Percentiles rank a stretch among this genome's conserved stretches.
These are phyloP conservation scores for Populus hybrid DNA, from an alignment of 441 rosid species.

Conservation along the genomic window DNA sequence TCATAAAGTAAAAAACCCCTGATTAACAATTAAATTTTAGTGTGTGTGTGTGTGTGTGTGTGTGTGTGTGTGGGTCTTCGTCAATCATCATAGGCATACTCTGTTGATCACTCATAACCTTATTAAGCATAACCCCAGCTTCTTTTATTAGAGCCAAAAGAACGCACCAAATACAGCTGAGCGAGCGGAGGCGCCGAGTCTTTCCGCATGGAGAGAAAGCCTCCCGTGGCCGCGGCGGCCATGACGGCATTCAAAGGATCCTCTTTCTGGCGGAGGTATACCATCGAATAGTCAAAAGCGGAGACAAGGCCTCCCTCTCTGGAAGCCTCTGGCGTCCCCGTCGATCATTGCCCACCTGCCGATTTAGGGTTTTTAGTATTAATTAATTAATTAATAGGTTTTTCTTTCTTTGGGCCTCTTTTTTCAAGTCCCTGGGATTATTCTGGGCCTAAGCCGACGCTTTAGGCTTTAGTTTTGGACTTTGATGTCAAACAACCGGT, in stretches of 20 bases:
- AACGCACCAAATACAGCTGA: slow-evolving; percentile 52
- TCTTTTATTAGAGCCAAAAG: slow-evolving; percentile 70
- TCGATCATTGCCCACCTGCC: slow-evolving; percentile 6
- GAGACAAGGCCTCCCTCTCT: slow-evolving; percentile 83
- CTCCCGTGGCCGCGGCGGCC: slow-evolving; percentile 85
- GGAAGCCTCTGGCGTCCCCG: slow-evolving; percentile 62
- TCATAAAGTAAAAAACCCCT: background rate
- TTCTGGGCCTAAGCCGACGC: too few relatives aligned
- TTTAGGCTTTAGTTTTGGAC: too few relatives aligned
- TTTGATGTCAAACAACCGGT: too few relatives aligned
- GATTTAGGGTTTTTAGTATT: too few relatives aligned
- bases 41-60: too few relatives aligned
- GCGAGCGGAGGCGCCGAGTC: slow-evolving; percentile 44
- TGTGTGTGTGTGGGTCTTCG: slow-evolving; percentile 7
- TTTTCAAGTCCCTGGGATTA: too few relatives aligned
- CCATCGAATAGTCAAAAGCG: slow-evolving; percentile 70
- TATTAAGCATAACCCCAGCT: slow-evolving; percentile 51
- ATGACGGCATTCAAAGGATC: slow-evolving; percentile 87
- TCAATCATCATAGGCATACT: slow-evolving; percentile 38
- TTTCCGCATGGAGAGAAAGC: slow-evolving; percentile 66
- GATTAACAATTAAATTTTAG: too few relatives aligned
- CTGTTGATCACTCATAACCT: slow-evolving; percentile 33
- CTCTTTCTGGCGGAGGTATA: slow-evolving; percentile 77
- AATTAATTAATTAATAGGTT: too few relatives aligned
- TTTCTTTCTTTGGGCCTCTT: too few relatives aligned